Evolutionary conservation across 345 rosid species (phyloP), one percentile per base, ranked within the genome.

Genomic region (Euclidium syriacum): DNA sequence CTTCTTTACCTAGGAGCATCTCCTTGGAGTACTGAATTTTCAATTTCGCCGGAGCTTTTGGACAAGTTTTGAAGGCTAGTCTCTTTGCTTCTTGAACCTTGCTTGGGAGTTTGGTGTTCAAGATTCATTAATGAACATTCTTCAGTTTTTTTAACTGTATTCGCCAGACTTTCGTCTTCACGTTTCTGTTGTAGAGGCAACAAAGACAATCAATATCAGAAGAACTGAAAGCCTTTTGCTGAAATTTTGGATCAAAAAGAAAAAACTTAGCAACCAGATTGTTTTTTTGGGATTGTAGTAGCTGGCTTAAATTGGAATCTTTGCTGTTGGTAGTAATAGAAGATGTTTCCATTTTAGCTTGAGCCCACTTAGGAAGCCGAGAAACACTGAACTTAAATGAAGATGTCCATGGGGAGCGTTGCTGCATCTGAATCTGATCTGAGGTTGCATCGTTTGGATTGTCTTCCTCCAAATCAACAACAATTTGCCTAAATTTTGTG

Each of bases 341-440:
- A 4, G 75, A 18, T 65, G 69, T 60, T 62, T 70, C 75, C 49
- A 85, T 81, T 79, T 80, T 85, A 17, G 74, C 62, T 75, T 83
- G 95, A 22, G 97, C 97, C 97, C 97, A 85, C 50, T 75, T 85
- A 64, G 97, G 97, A 73, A 90, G 86, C 58, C 89, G 73, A 55
- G 95, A 90, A 74, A 85, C 73, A 52, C 86, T 85, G 67, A 87
- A 85, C 75, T 76, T 85, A 72, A 87, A 87, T 55, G 78, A 71
- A 64, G 89, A 62, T 65, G 80, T 72, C 81, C 80, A 68, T 20
- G 68, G 80, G 19, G 83, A 72, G 64, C 48, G 34, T 65, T 58
- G 71, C 16, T 50, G 71, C 20, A 55, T 32, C 20, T 50, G 71
- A 51, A 55, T 32, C 20, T 50, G 71, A 51, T 72, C 54, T 41